Evolutionary conservation across 192 early-diverging fungal genomes (phyloP).

Genomic region (Phlyctochytrium planicorne): DNA sequence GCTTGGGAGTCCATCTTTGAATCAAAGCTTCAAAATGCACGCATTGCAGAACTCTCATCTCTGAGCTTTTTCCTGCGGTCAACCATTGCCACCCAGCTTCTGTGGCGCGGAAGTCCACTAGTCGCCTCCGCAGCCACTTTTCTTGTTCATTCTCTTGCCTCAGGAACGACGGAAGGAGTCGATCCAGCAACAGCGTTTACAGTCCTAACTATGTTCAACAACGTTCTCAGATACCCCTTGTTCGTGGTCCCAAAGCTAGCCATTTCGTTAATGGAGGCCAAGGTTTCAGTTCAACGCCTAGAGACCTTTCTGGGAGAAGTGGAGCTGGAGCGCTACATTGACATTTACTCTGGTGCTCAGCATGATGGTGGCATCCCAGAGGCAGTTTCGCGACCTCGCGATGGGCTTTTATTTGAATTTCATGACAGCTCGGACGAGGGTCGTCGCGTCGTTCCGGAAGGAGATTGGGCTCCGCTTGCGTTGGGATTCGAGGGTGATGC

Average conservation of each 20-base stretch:
- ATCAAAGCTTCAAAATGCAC: slow-evolving; percentile 7
- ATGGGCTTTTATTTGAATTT: too few relatives aligned
- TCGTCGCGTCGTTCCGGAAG: background rate
- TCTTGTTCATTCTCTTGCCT: slow-evolving; percentile 36
- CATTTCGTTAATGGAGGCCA: slow-evolving; percentile 46
- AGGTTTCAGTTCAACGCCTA: slow-evolving; percentile 49
- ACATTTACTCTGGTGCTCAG: background rate
- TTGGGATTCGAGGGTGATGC: slow-evolving; percentile 18
- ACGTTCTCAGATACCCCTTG: slow-evolving; percentile 55
- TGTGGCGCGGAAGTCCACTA: slow-evolving; percentile 54
- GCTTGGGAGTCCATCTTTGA: slow-evolving; percentile 41
- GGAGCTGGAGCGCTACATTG: slow-evolving; percentile 14
- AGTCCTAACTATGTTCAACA: slow-evolving; percentile 55
- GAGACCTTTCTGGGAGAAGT: slow-evolving; percentile 27
- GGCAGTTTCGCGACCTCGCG: too few relatives aligned
- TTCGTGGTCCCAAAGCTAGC: slow-evolving; percentile 52
- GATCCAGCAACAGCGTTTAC: slow-evolving; percentile 66
- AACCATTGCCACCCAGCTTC: slow-evolving; percentile 36
- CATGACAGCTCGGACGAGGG: too few relatives aligned
- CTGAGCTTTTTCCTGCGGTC: slow-evolving; percentile 15
- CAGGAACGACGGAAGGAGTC: slow-evolving; percentile 47
- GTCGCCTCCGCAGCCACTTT: slow-evolving; percentile 55
- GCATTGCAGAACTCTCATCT: slow-evolving; percentile 25
- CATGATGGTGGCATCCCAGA: too few relatives aligned
- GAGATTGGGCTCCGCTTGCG: slow-evolving; percentile 1